Percentiles rank a stretch among this genome's conserved stretches.
Evolutionary conservation across 2,329 filamentous ascomycete genomes (phyloP).

Genomic region (Fusarium anguioides): DNA sequence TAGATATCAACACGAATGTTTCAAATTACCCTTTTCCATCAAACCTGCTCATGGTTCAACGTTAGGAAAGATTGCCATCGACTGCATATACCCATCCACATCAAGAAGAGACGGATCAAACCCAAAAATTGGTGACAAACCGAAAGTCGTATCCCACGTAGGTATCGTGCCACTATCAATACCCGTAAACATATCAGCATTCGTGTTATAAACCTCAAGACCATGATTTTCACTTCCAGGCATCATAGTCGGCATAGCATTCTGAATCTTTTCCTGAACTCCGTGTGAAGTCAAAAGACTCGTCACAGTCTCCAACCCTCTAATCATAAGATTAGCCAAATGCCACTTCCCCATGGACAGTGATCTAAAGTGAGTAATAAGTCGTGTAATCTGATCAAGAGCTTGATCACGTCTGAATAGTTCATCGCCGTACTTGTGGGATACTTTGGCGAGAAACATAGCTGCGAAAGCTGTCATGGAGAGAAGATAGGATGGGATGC

Average conservation of each 20-base stretch:
- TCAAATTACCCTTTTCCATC: not conserved
- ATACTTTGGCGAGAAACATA: slow-evolving; percentile 62
- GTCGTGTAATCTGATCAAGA: slow-evolving; percentile 51
- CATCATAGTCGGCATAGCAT: not conserved
- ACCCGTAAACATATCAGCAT: slow-evolving; percentile 10
- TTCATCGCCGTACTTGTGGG: slow-evolving; percentile 55
- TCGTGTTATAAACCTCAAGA: not conserved
- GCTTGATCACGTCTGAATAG: slow-evolving; percentile 54
- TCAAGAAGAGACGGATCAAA: slow-evolving; percentile 43
- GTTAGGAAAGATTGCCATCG: slow-evolving; percentile 31
- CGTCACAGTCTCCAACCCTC: slow-evolving; percentile 53
- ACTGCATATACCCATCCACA: slow-evolving; percentile 29
- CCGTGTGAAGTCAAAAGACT: slow-evolving; percentile 3
- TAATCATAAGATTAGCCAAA: slow-evolving; percentile 58
- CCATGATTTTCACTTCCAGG: not conserved
- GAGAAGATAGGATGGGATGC: slow-evolving; percentile 62
- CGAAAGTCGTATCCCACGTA: slow-evolving; percentile 45
- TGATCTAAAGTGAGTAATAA: slow-evolving; percentile 55
- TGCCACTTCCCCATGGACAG: slow-evolving; percentile 58
- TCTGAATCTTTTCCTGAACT: not conserved
- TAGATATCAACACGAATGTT: not conserved
- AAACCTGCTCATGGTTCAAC: not conserved
- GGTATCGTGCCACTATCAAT: slow-evolving; percentile 29
- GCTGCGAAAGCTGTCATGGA: slow-evolving; percentile 65
- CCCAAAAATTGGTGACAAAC: slow-evolving; percentile 45